phyloP scores from a whole-genome alignment of 139 green algal species.

The Chlorella sp. region DNA sequence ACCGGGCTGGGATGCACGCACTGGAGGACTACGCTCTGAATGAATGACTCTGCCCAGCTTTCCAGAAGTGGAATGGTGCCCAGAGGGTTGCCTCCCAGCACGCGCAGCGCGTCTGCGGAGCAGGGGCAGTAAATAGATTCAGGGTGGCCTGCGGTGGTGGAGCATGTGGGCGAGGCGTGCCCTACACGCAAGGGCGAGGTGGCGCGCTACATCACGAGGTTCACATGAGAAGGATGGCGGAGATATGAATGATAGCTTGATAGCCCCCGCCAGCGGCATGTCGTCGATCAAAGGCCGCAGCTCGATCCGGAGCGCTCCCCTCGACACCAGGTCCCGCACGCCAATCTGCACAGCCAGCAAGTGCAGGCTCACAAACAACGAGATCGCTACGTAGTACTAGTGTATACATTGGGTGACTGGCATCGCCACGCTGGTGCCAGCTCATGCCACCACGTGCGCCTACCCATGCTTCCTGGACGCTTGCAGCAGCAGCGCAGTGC shows the following conservation, averaged over 20 bases:
- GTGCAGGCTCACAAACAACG: neutral
- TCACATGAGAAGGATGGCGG: neutral
- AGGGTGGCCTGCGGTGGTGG: neutral
- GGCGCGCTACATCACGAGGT: neutral
- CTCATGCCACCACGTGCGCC: neutral
- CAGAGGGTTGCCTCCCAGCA: slow-evolving; percentile 10
- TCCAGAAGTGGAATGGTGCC: slow-evolving; percentile 12
- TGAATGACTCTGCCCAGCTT: slow-evolving; percentile 27
- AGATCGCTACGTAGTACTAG: neutral
- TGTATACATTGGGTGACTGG: neutral
- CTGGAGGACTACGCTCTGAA: slow-evolving; percentile 15
- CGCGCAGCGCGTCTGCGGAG: neutral
- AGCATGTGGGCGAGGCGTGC: neutral
- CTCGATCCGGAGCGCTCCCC: slow-evolving; percentile 21
- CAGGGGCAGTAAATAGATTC: slow-evolving; percentile 7
- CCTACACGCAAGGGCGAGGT: neutral
- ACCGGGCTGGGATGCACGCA: neutral
- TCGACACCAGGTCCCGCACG: slow-evolving; percentile 29
- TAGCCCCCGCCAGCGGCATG: slow-evolving; percentile 28
- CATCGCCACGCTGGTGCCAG: neutral
- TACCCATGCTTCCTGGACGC: neutral
- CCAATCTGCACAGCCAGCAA: slow-evolving; percentile 2
- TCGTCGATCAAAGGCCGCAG: slow-evolving; percentile 34
- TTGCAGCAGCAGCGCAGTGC: neutral
- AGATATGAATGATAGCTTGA: slow-evolving; percentile 8